Percentiles rank a stretch among this genome's conserved stretches.
phyloP scores from a whole-genome alignment of 202 grass and related monocot species.

The Carex arenaria region DNA sequence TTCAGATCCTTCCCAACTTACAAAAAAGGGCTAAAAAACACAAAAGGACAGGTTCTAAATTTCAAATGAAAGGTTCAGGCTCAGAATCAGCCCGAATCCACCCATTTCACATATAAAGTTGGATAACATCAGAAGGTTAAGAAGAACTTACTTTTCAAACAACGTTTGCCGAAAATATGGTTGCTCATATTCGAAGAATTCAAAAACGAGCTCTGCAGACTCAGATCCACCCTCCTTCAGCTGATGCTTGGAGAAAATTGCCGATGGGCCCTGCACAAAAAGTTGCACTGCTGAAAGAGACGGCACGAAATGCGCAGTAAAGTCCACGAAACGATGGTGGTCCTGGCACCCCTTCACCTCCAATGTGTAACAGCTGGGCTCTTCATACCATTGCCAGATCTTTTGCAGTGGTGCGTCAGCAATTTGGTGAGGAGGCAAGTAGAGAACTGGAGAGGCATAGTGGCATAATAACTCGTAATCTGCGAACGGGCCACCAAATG shows the following conservation, averaged over 20 bases:
- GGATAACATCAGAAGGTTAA: neutral
- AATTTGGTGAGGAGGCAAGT: slow-evolving; percentile 24
- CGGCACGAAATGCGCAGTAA: slow-evolving; percentile 76
- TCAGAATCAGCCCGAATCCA: neutral
- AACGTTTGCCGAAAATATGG: slow-evolving; percentile 47
- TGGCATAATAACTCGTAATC: slow-evolving; percentile 59
- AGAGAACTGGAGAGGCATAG: slow-evolving; percentile 60
- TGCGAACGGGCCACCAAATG: slow-evolving; percentile 41
- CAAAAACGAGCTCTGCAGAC: slow-evolving; percentile 54
- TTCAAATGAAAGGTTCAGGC: neutral
- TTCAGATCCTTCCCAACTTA: neutral
- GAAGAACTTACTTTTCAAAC: slow-evolving; percentile 65
- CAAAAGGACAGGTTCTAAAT: neutral
- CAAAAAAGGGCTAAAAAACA: neutral
- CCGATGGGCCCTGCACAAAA: slow-evolving; percentile 34
- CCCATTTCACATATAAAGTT: neutral
- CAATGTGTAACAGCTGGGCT: slow-evolving; percentile 84
- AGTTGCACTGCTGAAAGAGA: slow-evolving; percentile 90
- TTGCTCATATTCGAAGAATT: slow-evolving; percentile 81
- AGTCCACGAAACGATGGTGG: slow-evolving; percentile 34
- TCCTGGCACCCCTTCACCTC: slow-evolving; percentile 66
- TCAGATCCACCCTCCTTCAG: neutral
- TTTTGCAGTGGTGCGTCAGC: slow-evolving; percentile 47
- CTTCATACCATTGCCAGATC: slow-evolving; percentile 93
- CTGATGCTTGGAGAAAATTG: neutral